A percentile compares a stretch with the other conserved stretches of the same genome.
Conservation (phyloP, 23 red algal genomes). For the Gracilariopsis chorda region DNA sequence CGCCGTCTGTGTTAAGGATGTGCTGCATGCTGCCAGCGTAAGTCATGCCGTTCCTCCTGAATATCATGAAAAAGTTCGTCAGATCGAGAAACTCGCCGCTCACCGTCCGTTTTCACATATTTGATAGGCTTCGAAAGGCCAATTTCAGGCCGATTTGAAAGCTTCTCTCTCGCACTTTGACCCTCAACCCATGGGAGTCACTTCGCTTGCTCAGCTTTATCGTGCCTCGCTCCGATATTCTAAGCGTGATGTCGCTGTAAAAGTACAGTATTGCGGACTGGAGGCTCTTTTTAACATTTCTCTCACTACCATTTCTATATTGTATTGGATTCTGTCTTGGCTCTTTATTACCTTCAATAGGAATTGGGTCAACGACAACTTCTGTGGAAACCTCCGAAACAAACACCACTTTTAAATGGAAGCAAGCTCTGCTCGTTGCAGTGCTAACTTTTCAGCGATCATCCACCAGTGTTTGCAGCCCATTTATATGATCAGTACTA, state of each 20-base stretch:
- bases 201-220: constrained; percentile 79
- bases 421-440: constrained; percentile 36
- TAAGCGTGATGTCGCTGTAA: constrained; percentile 59
- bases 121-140: background rate
- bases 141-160: constrained; percentile 27
- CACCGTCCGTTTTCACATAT: constrained; percentile 43
- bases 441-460: constrained; percentile 1
- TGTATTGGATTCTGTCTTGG: constrained; percentile 47
- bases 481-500: constrained; percentile 23
- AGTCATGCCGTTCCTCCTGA: constrained; percentile 54
- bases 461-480: constrained; percentile 38
- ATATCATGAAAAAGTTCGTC: background rate
- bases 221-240: constrained; percentile 37
- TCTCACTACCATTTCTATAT: constrained; percentile 33
- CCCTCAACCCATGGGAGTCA: constrained; percentile 55
- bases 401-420: constrained; percentile 78
- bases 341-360: constrained; percentile 36
- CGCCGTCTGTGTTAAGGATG: constrained; percentile 73
- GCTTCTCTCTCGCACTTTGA: constrained; percentile 61
- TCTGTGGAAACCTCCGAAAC: constrained; percentile 38
- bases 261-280: constrained; percentile 81
- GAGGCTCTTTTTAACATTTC: constrained; percentile 39
- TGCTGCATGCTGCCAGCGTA: constrained; percentile 49
- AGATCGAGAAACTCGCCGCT: constrained; percentile 50
- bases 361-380: constrained; percentile 60